Conservation (phyloP, 202 grass and related monocot species). For the Carex arenaria region DNA sequence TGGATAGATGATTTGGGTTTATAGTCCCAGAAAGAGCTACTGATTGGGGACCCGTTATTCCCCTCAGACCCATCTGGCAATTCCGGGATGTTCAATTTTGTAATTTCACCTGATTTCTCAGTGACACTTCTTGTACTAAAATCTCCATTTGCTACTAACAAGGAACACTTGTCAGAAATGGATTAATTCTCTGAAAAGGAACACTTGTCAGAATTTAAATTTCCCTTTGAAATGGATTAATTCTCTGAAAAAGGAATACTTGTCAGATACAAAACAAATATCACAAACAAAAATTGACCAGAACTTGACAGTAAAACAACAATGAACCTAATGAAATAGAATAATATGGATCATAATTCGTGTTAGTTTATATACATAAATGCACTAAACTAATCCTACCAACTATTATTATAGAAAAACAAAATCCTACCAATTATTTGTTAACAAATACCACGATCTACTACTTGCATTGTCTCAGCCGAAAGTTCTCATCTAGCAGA, state of each 20-base stretch:
- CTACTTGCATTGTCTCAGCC: conserved; percentile 68
- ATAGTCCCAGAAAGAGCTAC: conserved; percentile 79
- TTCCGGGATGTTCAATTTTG: conserved; percentile 58
- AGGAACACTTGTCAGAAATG: no score
- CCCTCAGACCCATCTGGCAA: conserved; percentile 42
- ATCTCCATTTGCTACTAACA: conserved; percentile 33
- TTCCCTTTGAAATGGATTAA: neutral
- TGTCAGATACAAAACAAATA: neutral
- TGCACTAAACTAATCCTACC: conserved; percentile 8
- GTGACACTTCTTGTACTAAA: conserved; percentile 36
- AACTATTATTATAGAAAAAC: neutral
- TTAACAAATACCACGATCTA: neutral
- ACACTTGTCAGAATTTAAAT: neutral
- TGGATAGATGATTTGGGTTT: conserved; percentile 81
- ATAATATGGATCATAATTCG: neutral
- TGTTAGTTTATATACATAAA: conserved; percentile 16
- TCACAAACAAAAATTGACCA: neutral
- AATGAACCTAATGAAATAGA: neutral
- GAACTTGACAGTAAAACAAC: neutral
- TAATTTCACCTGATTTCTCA: conserved; percentile 25
- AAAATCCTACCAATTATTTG: neutral
- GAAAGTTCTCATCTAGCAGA: conserved; percentile 74
- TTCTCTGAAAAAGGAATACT: neutral
- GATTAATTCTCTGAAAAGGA: no score
- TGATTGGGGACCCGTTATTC: conserved; percentile 46